Base-by-base conservation (phyloP, 805 yeast genomes). In the Yarrowia sp. region DNA sequence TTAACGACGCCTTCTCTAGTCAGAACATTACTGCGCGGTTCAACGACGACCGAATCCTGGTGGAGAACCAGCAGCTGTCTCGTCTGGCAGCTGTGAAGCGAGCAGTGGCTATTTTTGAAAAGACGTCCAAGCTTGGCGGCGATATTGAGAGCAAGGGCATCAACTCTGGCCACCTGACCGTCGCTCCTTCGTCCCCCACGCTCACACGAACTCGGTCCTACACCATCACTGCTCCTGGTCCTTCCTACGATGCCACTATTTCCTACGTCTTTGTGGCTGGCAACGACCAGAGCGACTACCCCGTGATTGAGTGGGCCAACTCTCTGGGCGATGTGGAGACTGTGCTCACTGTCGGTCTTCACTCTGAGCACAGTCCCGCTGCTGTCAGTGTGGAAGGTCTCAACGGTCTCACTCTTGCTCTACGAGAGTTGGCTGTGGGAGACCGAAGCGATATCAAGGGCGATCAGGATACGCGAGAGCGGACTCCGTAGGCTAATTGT, bases 1-100 rank as follows among this genome's bases (percentile, higher is more conserved):
- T 93, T 69, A 92, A 94, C 77, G 95, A 89, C 58, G 80, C 89
- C 41, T 90, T 86, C 75, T 83, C 84, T 15, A 85, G 83, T 16
- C 84, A 82, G 63, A 86, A 86, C 46, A 83, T 93, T 16, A 97
- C 92, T 78, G 97, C 97, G 1, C 86, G 89, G 41, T 80, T 90
- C 52, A 43, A 63, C 53, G 87, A 89, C 52, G 61, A 53, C 43
- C 53, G 50, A 2, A 53, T 65, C 9, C 16, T 43, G 22, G 61
- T 65, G 14, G 68, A 53, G 61, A 65, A 65, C 45, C 59, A 65
- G 49, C 59, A 65, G 45, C 52, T 65, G 43, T 63, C 67, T 9
- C 50, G 56, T n/a, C 43, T 53, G 16, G 68, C 68, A 8, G 52
- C 59, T 52, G 61, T 65, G 26, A 65, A 65, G 52, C 49, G 45